Conservation (phyloP, 1,284 basidiomycete species). For the Malassezia yamatoensis region DNA sequence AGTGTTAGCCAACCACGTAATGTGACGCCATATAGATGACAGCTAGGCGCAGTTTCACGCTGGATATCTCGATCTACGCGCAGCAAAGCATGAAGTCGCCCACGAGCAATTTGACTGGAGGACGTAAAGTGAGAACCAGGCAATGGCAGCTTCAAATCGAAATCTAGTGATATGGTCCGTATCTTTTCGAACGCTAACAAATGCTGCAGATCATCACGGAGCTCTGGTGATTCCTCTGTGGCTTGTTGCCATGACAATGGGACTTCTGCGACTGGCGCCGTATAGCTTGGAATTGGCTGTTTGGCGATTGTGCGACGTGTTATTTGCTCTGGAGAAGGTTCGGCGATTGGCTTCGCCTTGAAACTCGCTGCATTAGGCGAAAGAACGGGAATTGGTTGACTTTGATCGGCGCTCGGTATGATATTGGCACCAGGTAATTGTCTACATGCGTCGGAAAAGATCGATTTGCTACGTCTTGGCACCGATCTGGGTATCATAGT, state of each 20-base stretch:
- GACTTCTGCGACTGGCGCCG: neutral
- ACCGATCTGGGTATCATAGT: neutral
- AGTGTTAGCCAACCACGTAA: neutral
- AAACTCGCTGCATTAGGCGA: too few relatives aligned
- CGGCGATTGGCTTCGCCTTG: neutral
- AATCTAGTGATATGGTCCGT: constrained; percentile 30
- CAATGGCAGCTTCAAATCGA: constrained; percentile 27
- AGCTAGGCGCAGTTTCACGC: neutral
- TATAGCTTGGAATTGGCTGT: too few relatives aligned
- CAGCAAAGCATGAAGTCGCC: constrained; percentile 22
- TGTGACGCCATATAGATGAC: neutral
- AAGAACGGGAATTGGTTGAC: neutral
- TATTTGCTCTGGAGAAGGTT: neutral
- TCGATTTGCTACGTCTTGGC: neutral
- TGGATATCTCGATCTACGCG: neutral
- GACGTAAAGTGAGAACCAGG: constrained; percentile 18
- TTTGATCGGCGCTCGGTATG: neutral
- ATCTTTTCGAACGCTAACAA: constrained; percentile 4
- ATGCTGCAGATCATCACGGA: constrained; percentile 5
- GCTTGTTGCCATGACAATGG: constrained; percentile 6
- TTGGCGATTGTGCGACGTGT: neutral
- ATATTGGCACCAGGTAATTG: too few relatives aligned
- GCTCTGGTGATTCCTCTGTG: neutral
- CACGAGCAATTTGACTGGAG: constrained; percentile 16
- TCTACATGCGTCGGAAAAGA: too few relatives aligned